Conservation (phyloP, 2,329 filamentous ascomycete species). For the Pezicula neosporulosa region DNA sequence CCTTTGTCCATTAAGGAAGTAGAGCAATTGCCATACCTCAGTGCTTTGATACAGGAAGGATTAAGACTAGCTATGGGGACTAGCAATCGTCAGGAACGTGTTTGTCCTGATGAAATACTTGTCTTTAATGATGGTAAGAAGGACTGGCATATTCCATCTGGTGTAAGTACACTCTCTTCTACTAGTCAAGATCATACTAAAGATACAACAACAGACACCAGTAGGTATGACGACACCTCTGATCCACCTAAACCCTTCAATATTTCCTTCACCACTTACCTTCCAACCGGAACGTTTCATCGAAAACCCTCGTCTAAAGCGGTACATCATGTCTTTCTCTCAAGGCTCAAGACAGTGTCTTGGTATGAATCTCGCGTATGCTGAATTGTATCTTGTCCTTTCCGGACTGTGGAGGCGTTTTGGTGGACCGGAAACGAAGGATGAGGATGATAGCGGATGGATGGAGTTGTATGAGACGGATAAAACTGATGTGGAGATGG, state of each 20-base stretch:
- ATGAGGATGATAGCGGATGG: slow-evolving; percentile 9
- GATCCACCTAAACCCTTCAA: slow-evolving; percentile 34
- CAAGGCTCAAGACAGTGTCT: slow-evolving; percentile 39
- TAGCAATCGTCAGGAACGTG: no score
- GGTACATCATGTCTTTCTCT: slow-evolving; percentile 38
- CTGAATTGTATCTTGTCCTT: slow-evolving; percentile 7
- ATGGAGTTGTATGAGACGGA: slow-evolving; percentile 23
- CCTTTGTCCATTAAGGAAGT: no score
- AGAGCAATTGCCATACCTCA: no score
- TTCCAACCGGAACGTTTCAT: slow-evolving; percentile 40
- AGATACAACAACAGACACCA: slow-evolving; percentile 18
- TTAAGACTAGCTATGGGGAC: no score
- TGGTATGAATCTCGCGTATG: slow-evolving; percentile 26
- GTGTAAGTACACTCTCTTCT: slow-evolving; percentile 4
- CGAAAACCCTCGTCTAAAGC: slow-evolving; percentile 31
- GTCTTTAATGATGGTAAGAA: slow-evolving; percentile 11
- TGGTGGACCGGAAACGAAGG: slow-evolving; percentile 9
- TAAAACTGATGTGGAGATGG: slow-evolving; percentile 11
- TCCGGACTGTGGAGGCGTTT: slow-evolving; percentile 5
- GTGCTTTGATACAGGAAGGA: no score
- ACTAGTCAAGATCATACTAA: no score
- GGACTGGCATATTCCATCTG: slow-evolving; percentile 17
- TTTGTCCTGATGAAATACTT: not conserved
- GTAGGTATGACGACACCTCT: slow-evolving; percentile 36
- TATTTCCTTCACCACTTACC: slow-evolving; percentile 33